These are phyloP conservation scores for Yarrowia sp. DNA, from an alignment of 805 yeast species.

Conservation along the genomic window DNA sequence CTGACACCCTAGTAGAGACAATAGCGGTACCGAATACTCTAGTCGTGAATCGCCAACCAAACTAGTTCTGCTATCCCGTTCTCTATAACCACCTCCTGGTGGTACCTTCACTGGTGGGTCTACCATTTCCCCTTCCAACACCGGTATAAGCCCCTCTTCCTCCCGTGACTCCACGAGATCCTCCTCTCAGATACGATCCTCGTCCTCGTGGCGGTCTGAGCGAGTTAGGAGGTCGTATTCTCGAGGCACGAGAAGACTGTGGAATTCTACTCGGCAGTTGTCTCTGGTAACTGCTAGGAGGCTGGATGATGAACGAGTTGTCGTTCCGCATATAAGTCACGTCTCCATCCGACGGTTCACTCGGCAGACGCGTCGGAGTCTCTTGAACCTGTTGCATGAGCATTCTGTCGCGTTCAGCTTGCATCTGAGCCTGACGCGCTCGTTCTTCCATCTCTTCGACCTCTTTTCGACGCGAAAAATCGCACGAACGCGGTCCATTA, in stretches of 20 bases:
- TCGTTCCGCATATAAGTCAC: constrained; percentile 14
- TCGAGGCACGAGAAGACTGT: neutral
- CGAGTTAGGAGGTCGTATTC: neutral
- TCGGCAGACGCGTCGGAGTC: neutral
- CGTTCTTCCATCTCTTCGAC: constrained; percentile 11
- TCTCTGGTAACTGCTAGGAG: neutral
- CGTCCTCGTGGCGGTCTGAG: constrained; percentile 1
- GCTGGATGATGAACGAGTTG: constrained; percentile 16
- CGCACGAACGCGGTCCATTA: constrained; percentile 33
- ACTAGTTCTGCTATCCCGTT: no score
- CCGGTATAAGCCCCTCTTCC: neutral
- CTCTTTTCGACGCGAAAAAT: constrained; percentile 9
- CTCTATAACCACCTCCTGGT: constrained; percentile 6
- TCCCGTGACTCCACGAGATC: neutral
- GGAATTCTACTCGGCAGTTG: constrained; percentile 12
- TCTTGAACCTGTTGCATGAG: constrained; percentile 5
- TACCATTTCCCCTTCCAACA: neutral
- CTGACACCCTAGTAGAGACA: no score
- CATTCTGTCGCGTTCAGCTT: neutral
- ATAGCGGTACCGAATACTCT: no score
- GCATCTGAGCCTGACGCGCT: neutral
- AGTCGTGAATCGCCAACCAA: no score
- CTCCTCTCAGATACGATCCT: neutral
- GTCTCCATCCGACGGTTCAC: constrained; percentile 23
- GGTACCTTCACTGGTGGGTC: neutral